phyloP scores from a whole-genome alignment of 2,329 filamentous ascomycete species.

The Clonostachys rosea region DNA sequence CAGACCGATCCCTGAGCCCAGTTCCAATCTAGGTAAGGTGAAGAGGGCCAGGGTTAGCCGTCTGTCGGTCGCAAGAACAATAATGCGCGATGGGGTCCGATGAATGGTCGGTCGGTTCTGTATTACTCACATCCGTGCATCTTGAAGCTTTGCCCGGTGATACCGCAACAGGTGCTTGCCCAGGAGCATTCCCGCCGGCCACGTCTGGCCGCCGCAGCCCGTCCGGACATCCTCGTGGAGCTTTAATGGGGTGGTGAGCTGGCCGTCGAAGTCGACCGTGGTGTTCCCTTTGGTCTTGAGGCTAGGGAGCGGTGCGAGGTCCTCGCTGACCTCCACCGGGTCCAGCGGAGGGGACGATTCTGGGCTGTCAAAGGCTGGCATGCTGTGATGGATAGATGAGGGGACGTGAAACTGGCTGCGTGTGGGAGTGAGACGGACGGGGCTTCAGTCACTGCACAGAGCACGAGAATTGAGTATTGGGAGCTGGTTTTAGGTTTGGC shows the following conservation, averaged over 20 bases:
- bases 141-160: slow-evolving; percentile 56
- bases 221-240: slow-evolving; percentile 82
- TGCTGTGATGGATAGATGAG: not conserved
- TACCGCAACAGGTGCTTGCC: slow-evolving; percentile 80
- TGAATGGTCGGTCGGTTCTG: not conserved
- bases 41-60: slow-evolving; percentile 1
- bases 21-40: slow-evolving; percentile 62
- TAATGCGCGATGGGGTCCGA: not conserved
- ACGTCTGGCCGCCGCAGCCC: slow-evolving; percentile 89
- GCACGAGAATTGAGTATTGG: too few relatives aligned
- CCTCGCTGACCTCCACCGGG: slow-evolving; percentile 45
- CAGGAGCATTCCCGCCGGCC: slow-evolving; percentile 90
- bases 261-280: slow-evolving; percentile 63
- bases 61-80: not conserved
- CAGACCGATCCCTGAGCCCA: slow-evolving; percentile 87
- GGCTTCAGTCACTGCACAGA: too few relatives aligned
- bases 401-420: not conserved
- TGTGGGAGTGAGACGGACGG: not conserved
- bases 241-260: slow-evolving; percentile 64
- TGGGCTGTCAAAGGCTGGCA: slow-evolving; percentile 5
- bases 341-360: slow-evolving; percentile 44
- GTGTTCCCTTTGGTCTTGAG: slow-evolving; percentile 52
- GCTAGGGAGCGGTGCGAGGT: slow-evolving; percentile 53
- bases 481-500: too few relatives aligned
- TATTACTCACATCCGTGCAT: slow-evolving; percentile 66